A percentile compares a stretch with the other conserved stretches of the same genome.
phyloP scores from a whole-genome alignment of 1,284 basidiomycete species.

The Pascua sp. region DNA sequence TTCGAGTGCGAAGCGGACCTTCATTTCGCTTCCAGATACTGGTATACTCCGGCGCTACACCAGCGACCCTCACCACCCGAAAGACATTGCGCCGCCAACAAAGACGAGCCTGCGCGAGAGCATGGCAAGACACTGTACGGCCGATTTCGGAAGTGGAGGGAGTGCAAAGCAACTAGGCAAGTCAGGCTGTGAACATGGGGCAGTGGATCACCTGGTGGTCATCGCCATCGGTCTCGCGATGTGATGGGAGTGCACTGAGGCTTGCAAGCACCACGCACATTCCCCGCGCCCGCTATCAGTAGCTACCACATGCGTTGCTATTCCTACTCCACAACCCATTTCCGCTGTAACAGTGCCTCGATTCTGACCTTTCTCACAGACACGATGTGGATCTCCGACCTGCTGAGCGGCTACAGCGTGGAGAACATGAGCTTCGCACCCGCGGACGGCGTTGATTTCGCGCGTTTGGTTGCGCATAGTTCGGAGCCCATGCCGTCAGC shows the following conservation, averaged over 20 bases:
- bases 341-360: no score
- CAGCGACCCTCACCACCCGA: constrained; percentile 43
- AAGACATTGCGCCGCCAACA: constrained; percentile 47
- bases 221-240: neutral
- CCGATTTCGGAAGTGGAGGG: neutral
- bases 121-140: constrained; percentile 19
- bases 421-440: constrained; percentile 49
- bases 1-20: constrained; percentile 33
- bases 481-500: no score
- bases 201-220: neutral
- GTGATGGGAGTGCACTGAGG: neutral
- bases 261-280: no score
- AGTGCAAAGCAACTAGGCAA: neutral
- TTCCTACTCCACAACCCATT: no score
- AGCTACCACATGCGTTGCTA: no score
- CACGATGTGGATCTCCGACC: constrained; percentile 40
- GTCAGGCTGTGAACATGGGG: no score
- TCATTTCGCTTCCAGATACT: constrained; percentile 50
- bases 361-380: constrained; percentile 9
- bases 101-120: constrained; percentile 47
- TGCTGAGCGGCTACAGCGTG: constrained; percentile 48
- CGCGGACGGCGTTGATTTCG: constrained; percentile 44
- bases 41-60: constrained; percentile 48
- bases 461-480: constrained; percentile 9
- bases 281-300: no score